Evolutionary conservation across 768 basidiomycete species (phyloP), one percentile per base, ranked within the genome.

Genomic region (Guyanaporus albipodus): DNA sequence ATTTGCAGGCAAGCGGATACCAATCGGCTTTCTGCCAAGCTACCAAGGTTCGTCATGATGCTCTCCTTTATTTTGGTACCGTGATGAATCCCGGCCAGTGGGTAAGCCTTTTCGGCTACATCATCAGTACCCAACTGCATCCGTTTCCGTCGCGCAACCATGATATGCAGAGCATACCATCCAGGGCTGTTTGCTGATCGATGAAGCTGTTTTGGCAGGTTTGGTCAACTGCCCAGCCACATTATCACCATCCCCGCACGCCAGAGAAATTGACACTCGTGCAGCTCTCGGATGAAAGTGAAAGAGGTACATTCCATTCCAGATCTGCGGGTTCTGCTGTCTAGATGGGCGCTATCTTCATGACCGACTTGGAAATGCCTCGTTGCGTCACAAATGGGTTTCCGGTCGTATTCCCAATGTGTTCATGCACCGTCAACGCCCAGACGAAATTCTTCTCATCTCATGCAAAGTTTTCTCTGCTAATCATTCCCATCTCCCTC

Each of bases 31-130:
- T 33, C 24, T 44, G 17, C n/a, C n/a, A n/a, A n/a, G n/a, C n/a
- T n/a, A n/a, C 37, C 52, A 58, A 58, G 49, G 56, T 61, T 50
- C 40, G 60, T 56, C 46, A 39, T 23, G 41, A 51, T 27, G 24
- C 21, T 23, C 21, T 40, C 14, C 19, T 32, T 15, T 8, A 46
- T 29, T 41, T 24, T 31, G 31, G 28, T 46, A 19, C 41, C 50
- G 38, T 37, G 37, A 44, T 47, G 43, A 36, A 34, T 27, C 26
- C 19, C 49, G 42, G 38, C 48, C 56, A 46, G 50, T 41, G 41
- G 43, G 37, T 41, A 37, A 46, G 27, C 37, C 46, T 46, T 63
- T 41, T 49, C 26, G 34, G 35, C 23, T 21, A 38, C 12, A 38
- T 46, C 38, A 40, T 26, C 37, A 42, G 42, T 41, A 19, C 14